These are phyloP conservation scores for Phytopythium boreale DNA, from an alignment of 352 stramenopile genomes.

Conservation along the genomic window DNA sequence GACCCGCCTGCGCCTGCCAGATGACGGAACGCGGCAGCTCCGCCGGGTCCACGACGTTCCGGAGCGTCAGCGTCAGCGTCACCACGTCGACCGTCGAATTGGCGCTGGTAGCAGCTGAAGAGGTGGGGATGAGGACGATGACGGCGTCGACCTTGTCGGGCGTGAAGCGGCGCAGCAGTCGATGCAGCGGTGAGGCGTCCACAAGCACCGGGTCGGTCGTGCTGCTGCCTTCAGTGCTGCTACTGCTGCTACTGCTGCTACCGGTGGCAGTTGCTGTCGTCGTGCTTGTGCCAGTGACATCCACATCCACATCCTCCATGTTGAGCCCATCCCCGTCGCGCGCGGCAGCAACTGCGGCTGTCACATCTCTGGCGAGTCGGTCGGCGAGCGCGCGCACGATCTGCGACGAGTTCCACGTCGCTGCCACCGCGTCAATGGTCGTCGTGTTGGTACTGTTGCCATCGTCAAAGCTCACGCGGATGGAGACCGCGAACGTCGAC, in stretches of 20 bases:
- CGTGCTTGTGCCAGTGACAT: neutral
- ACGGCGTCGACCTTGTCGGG: neutral
- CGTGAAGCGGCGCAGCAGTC: constrained; percentile 2
- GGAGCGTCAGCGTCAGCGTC: constrained; percentile 34
- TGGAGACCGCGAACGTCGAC: constrained; percentile 3
- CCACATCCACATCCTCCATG: neutral
- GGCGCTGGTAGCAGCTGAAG: neutral
- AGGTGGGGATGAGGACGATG: neutral
- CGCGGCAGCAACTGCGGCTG: neutral
- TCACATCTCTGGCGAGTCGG: constrained; percentile 1
- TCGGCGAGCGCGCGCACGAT: neutral
- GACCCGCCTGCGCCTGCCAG: constrained; percentile 44
- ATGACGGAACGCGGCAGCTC: constrained; percentile 37
- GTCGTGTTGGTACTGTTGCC: neutral
- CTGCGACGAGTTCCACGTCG: constrained; percentile 3
- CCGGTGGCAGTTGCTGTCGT: neutral
- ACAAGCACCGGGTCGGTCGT: neutral
- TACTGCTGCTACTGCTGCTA: neutral
- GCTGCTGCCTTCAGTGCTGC: neutral
- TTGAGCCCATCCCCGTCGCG: constrained; percentile 1
- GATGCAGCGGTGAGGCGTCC: neutral
- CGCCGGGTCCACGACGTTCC: constrained; percentile 31
- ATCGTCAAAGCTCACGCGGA: neutral
- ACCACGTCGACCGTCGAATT: constrained; percentile 12
- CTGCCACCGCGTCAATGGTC: too few relatives aligned